Percentiles rank a stretch among this genome's conserved stretches.
phyloP scores from a whole-genome alignment of 768 basidiomycete species.

The Harrya chromipes region DNA sequence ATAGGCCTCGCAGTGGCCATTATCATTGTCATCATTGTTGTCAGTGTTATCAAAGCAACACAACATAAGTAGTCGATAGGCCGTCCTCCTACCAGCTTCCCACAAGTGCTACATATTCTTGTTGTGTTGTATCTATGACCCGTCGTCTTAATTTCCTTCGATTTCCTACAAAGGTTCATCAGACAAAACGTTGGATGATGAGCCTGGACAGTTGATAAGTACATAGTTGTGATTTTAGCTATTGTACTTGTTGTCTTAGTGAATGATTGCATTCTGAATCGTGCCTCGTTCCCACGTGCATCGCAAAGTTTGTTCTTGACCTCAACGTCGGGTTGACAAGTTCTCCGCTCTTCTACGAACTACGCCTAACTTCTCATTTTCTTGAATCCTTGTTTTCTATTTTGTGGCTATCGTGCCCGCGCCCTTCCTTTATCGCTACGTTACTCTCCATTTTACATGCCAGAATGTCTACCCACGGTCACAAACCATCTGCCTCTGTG shows the following conservation, averaged over 20 bases:
- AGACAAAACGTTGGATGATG: constrained; percentile 12
- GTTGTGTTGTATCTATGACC: constrained; percentile 47
- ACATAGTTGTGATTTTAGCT: constrained; percentile 16
- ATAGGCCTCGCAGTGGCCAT: constrained; percentile 87
- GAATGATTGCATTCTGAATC: not conserved
- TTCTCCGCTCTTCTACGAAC: constrained; percentile 3
- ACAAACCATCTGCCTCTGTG: constrained; percentile 60
- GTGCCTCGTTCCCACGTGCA: constrained; percentile 19
- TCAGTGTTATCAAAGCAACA: constrained; percentile 89
- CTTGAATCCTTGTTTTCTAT: constrained; percentile 20
- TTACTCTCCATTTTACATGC: constrained; percentile 30
- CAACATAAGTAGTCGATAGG: constrained; percentile 35
- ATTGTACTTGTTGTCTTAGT: constrained; percentile 25
- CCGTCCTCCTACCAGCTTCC: not conserved
- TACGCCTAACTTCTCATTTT: constrained; percentile 1
- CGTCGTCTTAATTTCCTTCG: constrained; percentile 29
- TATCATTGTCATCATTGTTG: constrained; percentile 93
- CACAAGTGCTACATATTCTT: constrained; percentile 21
- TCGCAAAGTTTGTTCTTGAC: constrained; percentile 13
- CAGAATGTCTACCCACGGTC: constrained; percentile 50
- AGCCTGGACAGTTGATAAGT: constrained; percentile 25
- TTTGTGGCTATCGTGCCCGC: constrained; percentile 33
- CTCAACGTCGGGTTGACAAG: not conserved
- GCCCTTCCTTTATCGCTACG: constrained; percentile 33
- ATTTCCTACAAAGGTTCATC: constrained; percentile 16